A percentile compares a stretch with the other conserved stretches of the same genome.
phyloP scores from a whole-genome alignment of 2,329 filamentous ascomycete genomes.

The Lachnellula occidentalis region DNA sequence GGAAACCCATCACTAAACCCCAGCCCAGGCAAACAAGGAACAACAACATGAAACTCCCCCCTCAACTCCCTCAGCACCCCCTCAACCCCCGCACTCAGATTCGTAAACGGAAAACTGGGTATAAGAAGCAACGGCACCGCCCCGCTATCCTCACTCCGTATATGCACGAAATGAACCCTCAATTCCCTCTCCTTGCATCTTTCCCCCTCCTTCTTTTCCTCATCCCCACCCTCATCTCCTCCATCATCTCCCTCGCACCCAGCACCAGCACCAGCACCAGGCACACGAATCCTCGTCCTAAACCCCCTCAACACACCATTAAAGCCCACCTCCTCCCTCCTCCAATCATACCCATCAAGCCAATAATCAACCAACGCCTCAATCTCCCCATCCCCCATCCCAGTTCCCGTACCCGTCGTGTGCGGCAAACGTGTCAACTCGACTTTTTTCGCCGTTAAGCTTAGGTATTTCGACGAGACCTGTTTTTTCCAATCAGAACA shows the following conservation, averaged over 20 bases:
- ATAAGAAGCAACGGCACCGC: slow-evolving; percentile 60
- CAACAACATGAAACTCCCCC: slow-evolving; percentile 56
- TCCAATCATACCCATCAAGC: slow-evolving; percentile 63
- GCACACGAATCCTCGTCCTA: slow-evolving; percentile 44
- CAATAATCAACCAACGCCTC: slow-evolving; percentile 63
- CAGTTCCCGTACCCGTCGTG: slow-evolving; percentile 47
- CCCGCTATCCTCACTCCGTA: slow-evolving; percentile 44
- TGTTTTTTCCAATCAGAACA: slow-evolving; percentile 25
- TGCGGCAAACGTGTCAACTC: slow-evolving; percentile 61
- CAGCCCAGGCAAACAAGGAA: slow-evolving; percentile 59
- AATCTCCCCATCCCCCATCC: slow-evolving; percentile 50
- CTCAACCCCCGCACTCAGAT: slow-evolving; percentile 45
- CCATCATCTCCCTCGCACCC: background rate
- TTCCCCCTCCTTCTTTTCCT: background rate
- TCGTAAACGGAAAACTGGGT: slow-evolving; percentile 61
- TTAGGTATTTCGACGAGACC: slow-evolving; percentile 63
- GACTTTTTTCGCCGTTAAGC: slow-evolving; percentile 62
- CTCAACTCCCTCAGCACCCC: background rate
- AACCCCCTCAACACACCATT: slow-evolving; percentile 59
- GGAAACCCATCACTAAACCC: slow-evolving; percentile 60
- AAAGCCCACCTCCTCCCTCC: slow-evolving; percentile 50
- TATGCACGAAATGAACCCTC: slow-evolving; percentile 61
- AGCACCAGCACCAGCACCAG: slow-evolving; percentile 28
- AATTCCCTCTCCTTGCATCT: background rate
- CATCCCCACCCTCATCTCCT: too few species aligned